Base-by-base conservation (phyloP, 495 filamentous ascomycete genomes). In the Aspergillus incahuasiensis region DNA sequence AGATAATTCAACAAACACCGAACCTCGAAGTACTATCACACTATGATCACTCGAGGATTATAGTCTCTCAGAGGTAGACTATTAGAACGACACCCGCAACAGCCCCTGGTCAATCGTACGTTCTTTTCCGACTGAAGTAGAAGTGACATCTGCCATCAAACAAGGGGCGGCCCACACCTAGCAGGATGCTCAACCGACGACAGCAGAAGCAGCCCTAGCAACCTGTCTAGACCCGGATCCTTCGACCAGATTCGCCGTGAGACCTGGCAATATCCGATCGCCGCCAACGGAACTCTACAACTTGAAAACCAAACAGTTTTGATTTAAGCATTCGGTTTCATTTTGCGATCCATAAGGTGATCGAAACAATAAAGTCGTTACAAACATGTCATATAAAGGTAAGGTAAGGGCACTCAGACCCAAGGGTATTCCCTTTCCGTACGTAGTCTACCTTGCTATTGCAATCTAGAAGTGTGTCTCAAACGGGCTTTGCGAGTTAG, bases 401-500 rank as follows among this genome's bases (percentile, higher is more conserved):
- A 44, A 43, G 6, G 11, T 3, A 45, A 45, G 19, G 25, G 19
- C 9, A 49, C 2, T 44, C 20, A 20, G 55, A 47, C 9, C 25
- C 19, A 28, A 40, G 48, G 48, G 48, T 50, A 50, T 50, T 50
- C 16, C 8, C 18, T 45, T 53, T 43, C 16, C 21, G 21, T 40
- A 20, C 18, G 21, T 40, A 12, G 30, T 13, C n/a, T 52, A 42
- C 18, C 22, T 44, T 16, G 20, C 30, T n/a, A 35, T n/a, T n/a
- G 18, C 35, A 25, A 6, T 35, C 38, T 40, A 40, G 3, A 22
- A 15, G 6, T 11, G 32, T 13, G 21, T 0, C 32, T 15, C 12
- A 15, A 6, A 5, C 32, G 9, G 9, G 12, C 9, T 40, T 5
- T 20, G 18, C 21, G 13, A 38, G 13, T 40, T 86, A 95, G 75